A percentile compares a stretch with the other conserved stretches of the same genome.
Conservation (phyloP, 2,329 filamentous ascomycete genomes). For the Leptographium procerum region DNA sequence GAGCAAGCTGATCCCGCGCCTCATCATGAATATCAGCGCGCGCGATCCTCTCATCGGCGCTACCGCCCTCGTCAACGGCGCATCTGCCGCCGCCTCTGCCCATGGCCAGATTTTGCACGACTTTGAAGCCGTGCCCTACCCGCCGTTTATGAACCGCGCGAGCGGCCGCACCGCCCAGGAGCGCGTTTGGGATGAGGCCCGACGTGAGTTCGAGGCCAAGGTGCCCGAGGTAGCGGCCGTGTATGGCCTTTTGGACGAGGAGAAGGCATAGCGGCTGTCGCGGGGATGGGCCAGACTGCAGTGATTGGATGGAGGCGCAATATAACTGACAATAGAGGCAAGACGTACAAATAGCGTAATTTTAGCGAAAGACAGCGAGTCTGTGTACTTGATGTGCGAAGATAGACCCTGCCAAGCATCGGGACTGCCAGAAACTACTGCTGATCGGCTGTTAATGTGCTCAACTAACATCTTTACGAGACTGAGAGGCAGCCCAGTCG, state of each 20-base stretch:
- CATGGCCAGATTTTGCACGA: slow-evolving; percentile 27
- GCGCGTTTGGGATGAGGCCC: slow-evolving; percentile 18
- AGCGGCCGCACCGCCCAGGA: slow-evolving; percentile 16
- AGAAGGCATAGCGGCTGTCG: neutral
- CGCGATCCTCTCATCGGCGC: slow-evolving; percentile 24
- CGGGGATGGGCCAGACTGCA: too few relatives aligned
- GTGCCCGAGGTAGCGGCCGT: slow-evolving; percentile 16
- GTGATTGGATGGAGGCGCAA: too few relatives aligned
- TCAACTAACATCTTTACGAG: too few relatives aligned
- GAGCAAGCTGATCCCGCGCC: slow-evolving; percentile 22
- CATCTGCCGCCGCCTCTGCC: slow-evolving; percentile 18
- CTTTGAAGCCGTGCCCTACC: slow-evolving; percentile 23
- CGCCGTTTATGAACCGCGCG: slow-evolving; percentile 24
- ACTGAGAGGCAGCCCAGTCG: too few relatives aligned
- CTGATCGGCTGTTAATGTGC: too few relatives aligned
- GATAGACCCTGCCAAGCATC: too few relatives aligned
- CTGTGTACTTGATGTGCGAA: too few relatives aligned
- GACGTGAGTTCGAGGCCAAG: slow-evolving; percentile 17
- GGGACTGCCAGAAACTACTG: too few relatives aligned
- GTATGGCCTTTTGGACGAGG: slow-evolving; percentile 14
- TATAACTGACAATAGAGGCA: too few relatives aligned
- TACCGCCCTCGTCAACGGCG: slow-evolving; percentile 26
- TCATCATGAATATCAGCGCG: slow-evolving; percentile 27
- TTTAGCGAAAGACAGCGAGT: too few relatives aligned
- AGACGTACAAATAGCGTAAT: too few relatives aligned